These are phyloP conservation scores for Cyberlindnera nakhonratchasimensis DNA, from an alignment of 805 yeast species.

Conservation along the genomic window DNA sequence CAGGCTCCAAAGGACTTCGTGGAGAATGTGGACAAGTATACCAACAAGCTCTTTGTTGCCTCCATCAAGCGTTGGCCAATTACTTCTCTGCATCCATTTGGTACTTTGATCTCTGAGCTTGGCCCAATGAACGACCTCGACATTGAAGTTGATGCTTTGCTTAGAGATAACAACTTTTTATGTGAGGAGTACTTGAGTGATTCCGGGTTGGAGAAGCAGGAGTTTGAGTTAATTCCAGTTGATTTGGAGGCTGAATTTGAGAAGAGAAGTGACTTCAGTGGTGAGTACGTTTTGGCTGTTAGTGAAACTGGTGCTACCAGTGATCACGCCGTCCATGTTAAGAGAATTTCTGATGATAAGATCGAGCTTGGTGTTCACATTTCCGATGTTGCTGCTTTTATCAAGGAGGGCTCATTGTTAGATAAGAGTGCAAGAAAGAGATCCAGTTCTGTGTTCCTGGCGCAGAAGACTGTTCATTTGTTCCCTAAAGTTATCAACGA, in stretches of 20 bases:
- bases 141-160: conserved; percentile 82
- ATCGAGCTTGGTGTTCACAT: conserved; percentile 85
- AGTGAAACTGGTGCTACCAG: conserved; percentile 54
- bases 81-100: conserved; percentile 96
- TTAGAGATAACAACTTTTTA: conserved; percentile 80
- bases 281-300: conserved; percentile 63
- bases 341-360: conserved; percentile 51
- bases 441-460: conserved; percentile 83
- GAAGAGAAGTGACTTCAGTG: conserved; percentile 49
- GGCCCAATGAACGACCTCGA: conserved; percentile 75
- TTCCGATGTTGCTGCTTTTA: conserved; percentile 69
- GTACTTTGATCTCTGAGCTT: conserved; percentile 82
- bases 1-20: conserved; percentile 96
- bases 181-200: conserved; percentile 74
- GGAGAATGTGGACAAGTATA: conserved; percentile 81
- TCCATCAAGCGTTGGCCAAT: conserved; percentile 99
- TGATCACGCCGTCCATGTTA: conserved; percentile 84
- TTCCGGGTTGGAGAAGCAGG: conserved; percentile 26
- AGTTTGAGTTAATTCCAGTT: conserved; percentile 33
- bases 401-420: conserved; percentile 68
- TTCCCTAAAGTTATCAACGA: conserved; percentile 65
- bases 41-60: conserved; percentile 83
- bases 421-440: conserved; percentile 91
- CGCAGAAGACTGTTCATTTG: conserved; percentile 65
- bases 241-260: conserved; percentile 28